Percentiles rank a stretch among this genome's conserved stretches.
These are phyloP conservation scores for Penicillium manginii DNA, from an alignment of 495 filamentous ascomycete species.

Conservation along the genomic window DNA sequence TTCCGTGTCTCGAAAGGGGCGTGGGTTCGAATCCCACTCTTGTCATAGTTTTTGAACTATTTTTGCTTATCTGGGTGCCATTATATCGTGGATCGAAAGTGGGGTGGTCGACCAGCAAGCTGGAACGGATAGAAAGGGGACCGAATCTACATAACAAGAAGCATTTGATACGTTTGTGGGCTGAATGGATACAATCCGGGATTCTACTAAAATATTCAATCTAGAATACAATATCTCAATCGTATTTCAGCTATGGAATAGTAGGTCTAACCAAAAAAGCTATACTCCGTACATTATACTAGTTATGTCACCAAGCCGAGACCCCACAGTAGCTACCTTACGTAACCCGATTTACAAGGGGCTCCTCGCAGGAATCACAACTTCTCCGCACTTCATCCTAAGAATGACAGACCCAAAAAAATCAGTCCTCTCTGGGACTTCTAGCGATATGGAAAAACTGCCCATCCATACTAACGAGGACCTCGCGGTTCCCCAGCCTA, in stretches of 20 bases:
- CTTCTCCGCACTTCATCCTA: neutral
- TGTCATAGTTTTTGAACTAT: conserved; percentile 21
- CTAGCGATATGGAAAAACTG: conserved; percentile 30
- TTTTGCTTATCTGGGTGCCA: neutral
- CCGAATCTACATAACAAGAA: neutral
- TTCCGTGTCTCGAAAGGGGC: conserved; percentile 34
- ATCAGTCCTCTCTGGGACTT: neutral
- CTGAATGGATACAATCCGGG: neutral
- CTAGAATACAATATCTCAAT: too few species aligned
- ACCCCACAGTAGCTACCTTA: neutral
- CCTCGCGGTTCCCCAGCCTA: conserved; percentile 1
- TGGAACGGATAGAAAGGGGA: too few species aligned
- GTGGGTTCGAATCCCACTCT: conserved; percentile 46
- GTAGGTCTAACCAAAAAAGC: too few species aligned
- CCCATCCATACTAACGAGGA: conserved; percentile 25
- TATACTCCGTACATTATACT: too few species aligned
- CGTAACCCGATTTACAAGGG: neutral
- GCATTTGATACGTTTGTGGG: neutral
- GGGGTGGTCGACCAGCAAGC: too few species aligned
- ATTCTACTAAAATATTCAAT: too few species aligned
- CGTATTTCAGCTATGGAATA: too few species aligned
- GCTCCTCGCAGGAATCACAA: neutral
- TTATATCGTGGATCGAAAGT: too few species aligned
- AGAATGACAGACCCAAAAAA: neutral
- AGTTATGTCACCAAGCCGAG: too few species aligned